Conservation (phyloP, 345 rosid genomes). For the Abelmoschus esculentus region DNA sequence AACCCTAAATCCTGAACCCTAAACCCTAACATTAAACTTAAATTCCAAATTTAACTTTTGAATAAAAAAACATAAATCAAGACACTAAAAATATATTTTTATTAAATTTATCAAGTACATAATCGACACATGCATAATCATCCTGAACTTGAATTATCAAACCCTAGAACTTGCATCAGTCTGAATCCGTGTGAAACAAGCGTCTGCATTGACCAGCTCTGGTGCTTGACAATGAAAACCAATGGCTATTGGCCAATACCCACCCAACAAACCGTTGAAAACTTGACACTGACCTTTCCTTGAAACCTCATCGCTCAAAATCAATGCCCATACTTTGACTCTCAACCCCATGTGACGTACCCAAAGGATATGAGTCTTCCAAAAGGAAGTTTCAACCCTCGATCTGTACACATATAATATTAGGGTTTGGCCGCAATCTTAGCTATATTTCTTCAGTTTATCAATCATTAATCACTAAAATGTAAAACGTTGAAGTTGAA, state of each 20-base stretch:
- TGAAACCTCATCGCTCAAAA: neutral
- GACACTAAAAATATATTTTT: too few relatives aligned
- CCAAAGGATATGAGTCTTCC: neutral
- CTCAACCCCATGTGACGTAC: slow-evolving; percentile 12
- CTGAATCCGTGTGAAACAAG: too few relatives aligned
- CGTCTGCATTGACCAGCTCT: too few relatives aligned
- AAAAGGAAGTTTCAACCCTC: slow-evolving; percentile 21
- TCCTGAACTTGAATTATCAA: too few relatives aligned
- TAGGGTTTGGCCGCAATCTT: slow-evolving; percentile 31
- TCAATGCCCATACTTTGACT: slow-evolving; percentile 17
- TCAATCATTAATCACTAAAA: neutral
- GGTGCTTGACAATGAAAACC: slow-evolving; percentile 13
- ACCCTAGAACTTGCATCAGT: too few relatives aligned
- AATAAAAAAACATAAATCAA: too few relatives aligned
- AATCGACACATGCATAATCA: too few relatives aligned
- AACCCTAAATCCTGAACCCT: too few relatives aligned
- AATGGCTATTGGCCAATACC: neutral
- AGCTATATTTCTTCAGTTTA: slow-evolving; percentile 16
- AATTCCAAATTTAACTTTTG: too few relatives aligned
- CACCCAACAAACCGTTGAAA: neutral
- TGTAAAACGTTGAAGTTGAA: slow-evolving; percentile 31
- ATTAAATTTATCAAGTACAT: too few relatives aligned
- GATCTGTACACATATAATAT: slow-evolving; percentile 24
- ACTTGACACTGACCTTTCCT: neutral
- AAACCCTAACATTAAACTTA: too few relatives aligned